Conservation (phyloP, 805 yeast genomes). For the Kuraishia hungarica region DNA sequence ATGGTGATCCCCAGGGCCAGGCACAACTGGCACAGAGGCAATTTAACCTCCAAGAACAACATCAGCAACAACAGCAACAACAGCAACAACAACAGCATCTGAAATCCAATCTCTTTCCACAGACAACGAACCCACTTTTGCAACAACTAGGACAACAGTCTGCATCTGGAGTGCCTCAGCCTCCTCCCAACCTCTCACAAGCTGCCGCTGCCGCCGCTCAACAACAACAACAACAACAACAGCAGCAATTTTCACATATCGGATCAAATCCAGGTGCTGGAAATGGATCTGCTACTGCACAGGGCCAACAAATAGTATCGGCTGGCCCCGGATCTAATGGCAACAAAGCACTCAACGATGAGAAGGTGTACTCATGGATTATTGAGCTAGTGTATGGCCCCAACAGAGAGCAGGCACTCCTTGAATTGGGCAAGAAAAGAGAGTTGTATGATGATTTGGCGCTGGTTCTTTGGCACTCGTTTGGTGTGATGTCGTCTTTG, state of each 20-base stretch:
- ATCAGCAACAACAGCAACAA: constrained; percentile 14
- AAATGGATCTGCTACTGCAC: constrained; percentile 2
- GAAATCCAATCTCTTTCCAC: neutral
- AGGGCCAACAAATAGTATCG: neutral
- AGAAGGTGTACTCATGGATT: constrained; percentile 84
- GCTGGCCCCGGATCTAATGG: constrained; percentile 5
- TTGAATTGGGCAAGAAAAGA: constrained; percentile 88
- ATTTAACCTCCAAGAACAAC: constrained; percentile 11
- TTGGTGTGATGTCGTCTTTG: constrained; percentile 91
- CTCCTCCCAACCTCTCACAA: neutral
- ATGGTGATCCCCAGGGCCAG: constrained; percentile 7
- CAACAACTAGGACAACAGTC: neutral
- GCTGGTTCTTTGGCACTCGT: constrained; percentile 87
- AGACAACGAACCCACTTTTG: neutral
- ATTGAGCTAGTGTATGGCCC: constrained; percentile 85
- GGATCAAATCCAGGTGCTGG: constrained; percentile 2
- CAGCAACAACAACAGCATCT: constrained; percentile 10
- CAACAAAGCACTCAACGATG: constrained; percentile 53
- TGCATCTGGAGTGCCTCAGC: neutral
- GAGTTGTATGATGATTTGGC: constrained; percentile 95
- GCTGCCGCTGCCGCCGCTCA: too few species aligned
- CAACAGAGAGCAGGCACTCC: constrained; percentile 83
- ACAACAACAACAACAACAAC: too few species aligned
- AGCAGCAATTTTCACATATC: constrained; percentile 9
- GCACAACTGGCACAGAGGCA: constrained; percentile 6